Conservation (phyloP, 176 grass and related monocot genomes). For the Carex littledalei region DNA sequence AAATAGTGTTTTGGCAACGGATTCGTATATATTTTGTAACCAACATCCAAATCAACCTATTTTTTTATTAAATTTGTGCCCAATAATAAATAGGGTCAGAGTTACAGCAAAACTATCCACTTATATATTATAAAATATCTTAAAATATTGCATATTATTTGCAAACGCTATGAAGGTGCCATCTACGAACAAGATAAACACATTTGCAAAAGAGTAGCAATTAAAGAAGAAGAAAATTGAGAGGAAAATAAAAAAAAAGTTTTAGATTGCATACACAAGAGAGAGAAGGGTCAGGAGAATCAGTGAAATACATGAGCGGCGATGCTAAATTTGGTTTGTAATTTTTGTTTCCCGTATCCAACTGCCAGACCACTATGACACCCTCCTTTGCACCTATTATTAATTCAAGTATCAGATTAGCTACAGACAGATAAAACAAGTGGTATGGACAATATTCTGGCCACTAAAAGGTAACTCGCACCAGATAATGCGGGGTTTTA, state of each 20-base stretch:
- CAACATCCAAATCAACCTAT: background rate
- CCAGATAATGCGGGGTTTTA: background rate
- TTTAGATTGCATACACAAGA: constrained; percentile 62
- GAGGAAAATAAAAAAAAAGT: background rate
- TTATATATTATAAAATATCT: background rate
- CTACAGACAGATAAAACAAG: background rate
- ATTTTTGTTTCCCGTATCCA: constrained; percentile 85
- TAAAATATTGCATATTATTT: constrained; percentile 12
- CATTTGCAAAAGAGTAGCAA: background rate
- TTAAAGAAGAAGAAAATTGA: background rate
- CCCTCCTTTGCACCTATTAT: constrained; percentile 86
- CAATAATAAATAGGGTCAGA: background rate
- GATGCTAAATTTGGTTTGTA: constrained; percentile 86
- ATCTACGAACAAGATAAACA: background rate
- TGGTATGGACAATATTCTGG: background rate
- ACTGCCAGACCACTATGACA: constrained; percentile 95
- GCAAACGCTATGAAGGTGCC: constrained; percentile 2
- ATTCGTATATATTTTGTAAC: background rate
- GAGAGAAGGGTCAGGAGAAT: constrained; percentile 88
- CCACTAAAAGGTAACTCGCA: background rate
- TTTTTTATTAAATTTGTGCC: background rate
- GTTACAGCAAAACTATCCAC: background rate
- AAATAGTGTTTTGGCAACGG: background rate
- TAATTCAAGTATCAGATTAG: background rate
- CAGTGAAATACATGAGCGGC: constrained; percentile 74